Base-by-base conservation (phyloP, 352 stramenopile species). In the Phytopythium helicoides region DNA sequence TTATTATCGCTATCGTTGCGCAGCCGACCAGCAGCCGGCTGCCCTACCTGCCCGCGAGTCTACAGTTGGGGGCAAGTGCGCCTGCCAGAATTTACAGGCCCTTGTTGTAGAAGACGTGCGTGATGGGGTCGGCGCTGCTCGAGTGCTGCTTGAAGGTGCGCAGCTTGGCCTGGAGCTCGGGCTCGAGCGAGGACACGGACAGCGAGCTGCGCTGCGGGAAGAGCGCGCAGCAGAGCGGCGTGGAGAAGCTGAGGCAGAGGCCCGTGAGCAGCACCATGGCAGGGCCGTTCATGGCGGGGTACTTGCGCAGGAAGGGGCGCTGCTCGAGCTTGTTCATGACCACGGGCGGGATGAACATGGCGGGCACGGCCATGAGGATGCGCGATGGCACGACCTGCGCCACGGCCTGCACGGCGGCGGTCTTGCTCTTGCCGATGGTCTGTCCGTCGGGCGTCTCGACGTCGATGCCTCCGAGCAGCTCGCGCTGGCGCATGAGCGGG, bases 401-500 rank as follows among this genome's bases (percentile, higher is more conserved):
- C 34, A 96, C 76, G 22, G 82, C 88, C 47, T 86, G 77, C 39
- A 87, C 67, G 7, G 84, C 88, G 0, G 88, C 88, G 16, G 55
- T 60, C 54, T 81, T 81, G 64, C 78, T 90, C 62, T 81, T 76
- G 52, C 83, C 83, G 22, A 89, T 47, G 33, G 73, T 64, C n/a
- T 89, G 58, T 38, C 80, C 78, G 44, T 85, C 66, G 15, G 58
- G 61, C 2, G 81, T 90, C 59, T 87, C 76, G 14, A 96, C 81
- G 39, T 85, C 72, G 50, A 96, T 93, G 46, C 86, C 86, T 15
- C 84, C 63, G 19, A 90, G 65, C 42, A 95, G 69, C 57, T 97
- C 87, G 54, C 86, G 84, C 59, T 95, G 85, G 44, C 89, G 79
- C 87, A 96, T 97, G 15, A 96, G 60, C 31, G 86, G 79, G 58